Evolutionary conservation across 495 filamentous ascomycete genomes (phyloP).

Genomic region (Sporormia fimetaria): DNA sequence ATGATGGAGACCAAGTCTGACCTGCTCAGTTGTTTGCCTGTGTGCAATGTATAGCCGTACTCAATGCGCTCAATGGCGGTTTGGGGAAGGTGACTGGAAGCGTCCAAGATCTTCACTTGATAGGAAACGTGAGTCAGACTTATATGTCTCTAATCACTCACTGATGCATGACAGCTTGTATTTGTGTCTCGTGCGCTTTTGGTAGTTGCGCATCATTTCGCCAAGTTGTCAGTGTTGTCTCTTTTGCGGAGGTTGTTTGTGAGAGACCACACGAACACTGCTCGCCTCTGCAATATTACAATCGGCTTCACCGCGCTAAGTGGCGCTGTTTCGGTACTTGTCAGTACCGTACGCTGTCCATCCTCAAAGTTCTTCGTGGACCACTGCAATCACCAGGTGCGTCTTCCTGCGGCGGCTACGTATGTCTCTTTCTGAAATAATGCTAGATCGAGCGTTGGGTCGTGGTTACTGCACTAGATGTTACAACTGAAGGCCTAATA

Average conservation of each 20-base stretch:
- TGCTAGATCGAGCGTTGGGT: conserved; percentile 13
- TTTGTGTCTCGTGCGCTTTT: conserved; percentile 12
- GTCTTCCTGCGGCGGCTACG: conserved; percentile 15
- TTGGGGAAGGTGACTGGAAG: conserved; percentile 1
- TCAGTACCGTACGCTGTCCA: conserved; percentile 12
- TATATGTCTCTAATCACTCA: not conserved
- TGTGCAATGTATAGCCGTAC: not conserved
- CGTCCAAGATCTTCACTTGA: not conserved
- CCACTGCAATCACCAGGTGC: conserved; percentile 6
- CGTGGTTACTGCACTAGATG: conserved; percentile 14
- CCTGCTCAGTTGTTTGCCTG: not conserved
- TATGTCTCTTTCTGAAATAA: conserved; percentile 5
- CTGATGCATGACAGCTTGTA: conserved; percentile 2
- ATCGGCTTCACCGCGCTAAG: conserved; percentile 15
- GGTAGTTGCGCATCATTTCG: conserved; percentile 15
- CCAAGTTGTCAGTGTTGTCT: conserved; percentile 26
- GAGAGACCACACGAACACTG: conserved; percentile 5
- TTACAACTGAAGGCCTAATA: conserved; percentile 13
- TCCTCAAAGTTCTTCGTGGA: conserved; percentile 4
- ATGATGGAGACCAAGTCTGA: not conserved
- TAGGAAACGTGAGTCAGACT: not conserved
- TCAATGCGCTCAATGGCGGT: not conserved
- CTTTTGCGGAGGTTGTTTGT: conserved; percentile 25
- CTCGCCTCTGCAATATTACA: conserved; percentile 18
- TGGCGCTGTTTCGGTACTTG: conserved; percentile 11